A percentile compares a stretch with the other conserved stretches of the same genome.
phyloP scores from a whole-genome alignment of 108 stramenopile genomes.

The Skeletonema grethae region DNA sequence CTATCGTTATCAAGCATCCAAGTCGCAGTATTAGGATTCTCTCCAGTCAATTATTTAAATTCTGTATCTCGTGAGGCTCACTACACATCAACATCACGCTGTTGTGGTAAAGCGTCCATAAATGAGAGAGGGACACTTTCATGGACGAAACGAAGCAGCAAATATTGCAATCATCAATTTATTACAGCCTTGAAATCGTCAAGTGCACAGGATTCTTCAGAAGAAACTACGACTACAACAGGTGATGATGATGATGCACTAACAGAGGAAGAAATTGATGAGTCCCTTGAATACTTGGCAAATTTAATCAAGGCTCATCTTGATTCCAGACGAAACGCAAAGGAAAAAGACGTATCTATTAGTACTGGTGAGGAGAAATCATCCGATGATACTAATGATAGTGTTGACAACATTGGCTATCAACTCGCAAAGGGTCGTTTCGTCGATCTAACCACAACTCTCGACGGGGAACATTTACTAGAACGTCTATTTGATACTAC shows the following conservation, averaged over 20 bases:
- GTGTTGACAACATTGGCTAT: background rate
- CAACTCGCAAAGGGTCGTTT: constrained; percentile 50
- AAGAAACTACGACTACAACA: background rate
- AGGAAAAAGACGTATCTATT: background rate
- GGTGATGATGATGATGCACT: background rate
- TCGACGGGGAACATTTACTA: background rate
- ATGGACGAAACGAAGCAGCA: too few relatives aligned
- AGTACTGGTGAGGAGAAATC: background rate
- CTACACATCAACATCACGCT: too few relatives aligned
- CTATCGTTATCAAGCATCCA: too few relatives aligned
- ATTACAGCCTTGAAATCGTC: too few relatives aligned
- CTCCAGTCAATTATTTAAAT: too few relatives aligned
- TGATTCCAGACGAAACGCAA: background rate
- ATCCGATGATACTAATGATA: background rate
- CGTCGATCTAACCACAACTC: constrained; percentile 49
- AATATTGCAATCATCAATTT: too few relatives aligned
- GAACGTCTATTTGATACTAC: constrained; percentile 4
- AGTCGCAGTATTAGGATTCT: too few relatives aligned
- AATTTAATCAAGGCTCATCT: constrained; percentile 13
- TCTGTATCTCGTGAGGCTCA: too few relatives aligned
- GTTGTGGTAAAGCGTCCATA: too few relatives aligned
- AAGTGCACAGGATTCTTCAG: background rate
- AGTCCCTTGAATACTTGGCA: constrained; percentile 32
- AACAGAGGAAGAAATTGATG: constrained; percentile 16
- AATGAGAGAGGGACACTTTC: too few relatives aligned